Evolutionary conservation across 2,329 filamentous ascomycete species (phyloP), one percentile per base, ranked within the genome.

Genomic region (Arthrobotrys sphaeroides): DNA sequence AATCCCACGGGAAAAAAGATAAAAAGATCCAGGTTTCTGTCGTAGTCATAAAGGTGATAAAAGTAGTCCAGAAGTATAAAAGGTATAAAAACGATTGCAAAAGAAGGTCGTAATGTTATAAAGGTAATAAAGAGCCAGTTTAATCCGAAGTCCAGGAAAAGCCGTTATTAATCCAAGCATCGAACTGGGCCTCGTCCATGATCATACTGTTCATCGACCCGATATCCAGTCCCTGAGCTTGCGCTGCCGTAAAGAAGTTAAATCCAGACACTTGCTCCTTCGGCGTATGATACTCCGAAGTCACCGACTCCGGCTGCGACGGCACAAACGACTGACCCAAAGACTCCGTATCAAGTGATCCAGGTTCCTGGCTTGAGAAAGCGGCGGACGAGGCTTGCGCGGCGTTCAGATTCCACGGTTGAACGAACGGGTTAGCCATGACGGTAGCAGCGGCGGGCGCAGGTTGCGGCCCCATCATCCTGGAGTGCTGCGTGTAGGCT

Each of bases 221-320:
- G 20, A 62, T 43, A n/a, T 67, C 61, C 51, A 67, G 62, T 57
- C 62, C 47, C 42, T 51, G 61, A 24, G 43, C 33, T 51, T 64
- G 57, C 12, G 57, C 16, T 26, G 55, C 22, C 9, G 51, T n/a
- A 31, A 16, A 57, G 31, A 70, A 55, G 16, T 38, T 55, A 12
- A 62, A 53, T 61, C 43, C 66, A 62, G 66, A 36, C 18, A 42
- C 22, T 60, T 75, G 36, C 38, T 75, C 72, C 31, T 43, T 59
- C n/a, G 72, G 72, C 13, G 64, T 68, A 31, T 61, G 53, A 16
- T 74, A 74, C 51, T 67, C 69, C n/a, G 62, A 42, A 26, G 51
- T 49, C 7, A 59, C 40, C n/a, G 55, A 31, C 28, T 74, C 61
- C 38, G 51, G 51, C 10, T 66, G 69, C 31, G 62, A 38, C 2